A percentile compares a stretch with the other conserved stretches of the same genome.
These are phyloP conservation scores for Aspergillus sergii DNA, from an alignment of 2,329 filamentous ascomycete genomes.

Conservation along the genomic window DNA sequence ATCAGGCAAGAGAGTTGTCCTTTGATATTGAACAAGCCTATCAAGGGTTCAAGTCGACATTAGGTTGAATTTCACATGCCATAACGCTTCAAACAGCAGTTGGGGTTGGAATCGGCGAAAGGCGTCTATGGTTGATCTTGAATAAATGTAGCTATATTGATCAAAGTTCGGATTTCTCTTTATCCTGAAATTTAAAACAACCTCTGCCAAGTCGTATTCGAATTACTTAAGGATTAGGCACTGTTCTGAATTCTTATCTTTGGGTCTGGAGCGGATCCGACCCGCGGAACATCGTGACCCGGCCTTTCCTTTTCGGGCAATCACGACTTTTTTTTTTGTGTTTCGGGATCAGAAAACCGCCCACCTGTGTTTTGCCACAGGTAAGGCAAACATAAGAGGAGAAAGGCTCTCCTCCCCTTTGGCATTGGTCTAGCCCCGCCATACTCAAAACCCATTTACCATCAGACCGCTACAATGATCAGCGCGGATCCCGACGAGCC, in stretches of 20 bases:
- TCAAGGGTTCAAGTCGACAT: constrained; percentile 83
- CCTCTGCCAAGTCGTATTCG: neutral
- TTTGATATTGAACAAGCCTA: constrained; percentile 95
- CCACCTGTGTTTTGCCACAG: constrained; percentile 21
- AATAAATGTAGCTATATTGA: neutral
- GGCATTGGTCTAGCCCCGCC: neutral
- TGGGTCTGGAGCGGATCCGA: constrained; percentile 21
- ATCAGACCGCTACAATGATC: constrained; percentile 30
- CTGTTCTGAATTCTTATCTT: neutral
- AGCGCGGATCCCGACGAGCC: constrained; percentile 38
- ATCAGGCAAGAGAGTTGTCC: constrained; percentile 84
- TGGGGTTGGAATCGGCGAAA: constrained; percentile 6
- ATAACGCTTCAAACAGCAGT: neutral
- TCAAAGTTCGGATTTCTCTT: neutral
- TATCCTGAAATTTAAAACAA: neutral
- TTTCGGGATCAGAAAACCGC: constrained; percentile 20
- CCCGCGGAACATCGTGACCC: constrained; percentile 30
- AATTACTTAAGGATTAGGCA: neutral
- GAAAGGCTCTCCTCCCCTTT: neutral
- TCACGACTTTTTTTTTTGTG: constrained; percentile 33
- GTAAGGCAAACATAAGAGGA: constrained; percentile 13
- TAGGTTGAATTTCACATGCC: constrained; percentile 52
- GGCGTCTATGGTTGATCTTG: constrained; percentile 22
- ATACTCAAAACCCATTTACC: neutral
- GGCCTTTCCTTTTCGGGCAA: constrained; percentile 36